Conservation (phyloP, 1,139 yeast genomes). For the Casaregolazyma suthepensis region DNA sequence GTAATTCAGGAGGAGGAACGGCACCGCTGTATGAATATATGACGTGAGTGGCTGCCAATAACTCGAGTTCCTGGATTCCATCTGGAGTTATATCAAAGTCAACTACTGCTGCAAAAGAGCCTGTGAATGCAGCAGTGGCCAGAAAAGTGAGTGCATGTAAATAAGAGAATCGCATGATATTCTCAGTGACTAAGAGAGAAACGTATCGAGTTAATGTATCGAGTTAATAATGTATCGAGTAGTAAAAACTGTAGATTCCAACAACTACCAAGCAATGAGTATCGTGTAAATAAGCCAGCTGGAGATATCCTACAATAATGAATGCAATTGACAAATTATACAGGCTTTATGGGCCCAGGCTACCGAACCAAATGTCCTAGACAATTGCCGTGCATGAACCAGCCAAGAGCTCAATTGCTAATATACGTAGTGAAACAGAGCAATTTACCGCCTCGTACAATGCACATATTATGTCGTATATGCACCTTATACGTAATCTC, state of each 20-base stretch:
- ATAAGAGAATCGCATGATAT: neutral
- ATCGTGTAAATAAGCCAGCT: neutral
- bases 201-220: neutral
- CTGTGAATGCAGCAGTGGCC: neutral
- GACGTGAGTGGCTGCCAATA: neutral
- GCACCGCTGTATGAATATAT: neutral
- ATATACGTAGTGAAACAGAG: neutral
- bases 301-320: neutral
- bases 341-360: neutral
- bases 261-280: neutral
- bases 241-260: too few species aligned
- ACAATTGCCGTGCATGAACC: neutral
- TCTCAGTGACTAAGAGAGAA: neutral
- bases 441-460: neutral
- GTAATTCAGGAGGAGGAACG: neutral
- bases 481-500: too few species aligned
- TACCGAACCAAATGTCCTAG: neutral
- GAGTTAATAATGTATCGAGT: neutral
- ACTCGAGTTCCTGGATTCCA: neutral
- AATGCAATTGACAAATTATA: neutral
- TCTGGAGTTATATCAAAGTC: constrained; percentile 26
- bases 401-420: neutral
- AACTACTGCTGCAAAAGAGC: constrained; percentile 35
- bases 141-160: neutral
- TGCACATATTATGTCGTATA: neutral